Base-by-base conservation (phyloP, 1,284 basidiomycete genomes). In the Cronartium quercuum region DNA sequence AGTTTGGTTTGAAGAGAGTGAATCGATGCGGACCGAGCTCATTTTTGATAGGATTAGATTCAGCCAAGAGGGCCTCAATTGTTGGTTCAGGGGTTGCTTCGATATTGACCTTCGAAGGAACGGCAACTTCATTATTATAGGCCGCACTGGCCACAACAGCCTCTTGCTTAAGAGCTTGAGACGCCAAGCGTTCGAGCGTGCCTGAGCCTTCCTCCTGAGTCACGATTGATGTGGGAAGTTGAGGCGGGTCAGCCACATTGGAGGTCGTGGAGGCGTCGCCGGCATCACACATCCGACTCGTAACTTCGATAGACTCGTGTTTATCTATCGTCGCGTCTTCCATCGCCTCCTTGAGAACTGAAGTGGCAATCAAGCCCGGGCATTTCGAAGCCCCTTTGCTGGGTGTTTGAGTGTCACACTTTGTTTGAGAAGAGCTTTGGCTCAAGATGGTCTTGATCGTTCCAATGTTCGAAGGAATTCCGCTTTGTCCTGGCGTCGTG, bases 11-110 rank as follows among this genome's bases (percentile, higher is more conserved):
- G 64, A 74, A 29, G 6, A 74, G 58, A 6, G 63, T 66, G 34
- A 74, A 74, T 34, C 71, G 71, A 66, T 74, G 71, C 10, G 71
- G 71, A n/a, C 29, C 67, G 42, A 60, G 29, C 13, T 10, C 10
- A 2, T 35, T 21, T 24, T 65, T 42, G 38, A 65, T 40, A 7
- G 3, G 38, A 42, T 40, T 38, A 6, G 21, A 34, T 24, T 35
- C n/a, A 44, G 37, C 37, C 18, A 38, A 65, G 6, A 65, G 37
- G n/a, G 38, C 38, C n/a, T 38, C 63, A 12, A 38, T 42, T 2
- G 29, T 61, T 13, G 35, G 35, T 15, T 47, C 44, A 15, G 21
- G 6, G 37, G 21, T 47, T 13, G 47, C 24, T 18, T 47, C 29
- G 21, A 29, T 55, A 15, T 29, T 34, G 41, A 41, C 41, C 64